Evolutionary conservation across 2,329 filamentous ascomycete genomes (phyloP), one percentile per base, ranked within the genome.

Genomic region (Phaeoacremonium minimum): DNA sequence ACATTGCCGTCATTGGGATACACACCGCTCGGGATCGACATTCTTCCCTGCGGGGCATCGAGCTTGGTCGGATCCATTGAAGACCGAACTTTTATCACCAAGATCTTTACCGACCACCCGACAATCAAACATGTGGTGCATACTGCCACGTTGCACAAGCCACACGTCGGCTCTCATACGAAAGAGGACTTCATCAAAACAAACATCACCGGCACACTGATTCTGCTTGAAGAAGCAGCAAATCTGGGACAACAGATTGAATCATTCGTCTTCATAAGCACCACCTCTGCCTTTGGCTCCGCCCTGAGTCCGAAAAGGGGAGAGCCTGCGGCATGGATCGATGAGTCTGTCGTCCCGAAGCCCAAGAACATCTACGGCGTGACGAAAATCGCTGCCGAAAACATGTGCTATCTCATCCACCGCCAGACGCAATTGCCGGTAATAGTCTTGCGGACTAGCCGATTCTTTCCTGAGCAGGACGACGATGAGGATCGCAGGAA

Each of bases 331-430:
- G 62, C 55, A 2, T 68, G 66, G 66, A 70, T 71, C 42, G 53
- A 63, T 45, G 67, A 71, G 45, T 26, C 41, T 0, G 60, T 68
- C 7, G 50, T 52, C 0, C 61, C 66, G 1, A 43, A 55, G 15
- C 65, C 67, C 3, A 71, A 71, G 41, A 71, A 71, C 47, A 67
- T 71, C 30, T 71, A 71, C 43, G 69, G 69, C 36, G 57, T 60
- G 4, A 73, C 69, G 14, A 73, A 73, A 33, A 53, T 60, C 13
- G 65, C 66, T 2, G 69, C 69, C 5, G 69, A 73, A 42, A 67
- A 71, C 34, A 39, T 73, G 18, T 72, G 67, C 45, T 53, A 50
- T 11, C 56, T 73, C 6, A 41, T 67, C 2, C 61, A 68, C 29
- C 45, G 47, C 11, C 57, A 69, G 36, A 56, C 54, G 1, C 42